Evolutionary conservation across 805 yeast genomes (phyloP).

Genomic region (Saccharomyces paradoxus): DNA sequence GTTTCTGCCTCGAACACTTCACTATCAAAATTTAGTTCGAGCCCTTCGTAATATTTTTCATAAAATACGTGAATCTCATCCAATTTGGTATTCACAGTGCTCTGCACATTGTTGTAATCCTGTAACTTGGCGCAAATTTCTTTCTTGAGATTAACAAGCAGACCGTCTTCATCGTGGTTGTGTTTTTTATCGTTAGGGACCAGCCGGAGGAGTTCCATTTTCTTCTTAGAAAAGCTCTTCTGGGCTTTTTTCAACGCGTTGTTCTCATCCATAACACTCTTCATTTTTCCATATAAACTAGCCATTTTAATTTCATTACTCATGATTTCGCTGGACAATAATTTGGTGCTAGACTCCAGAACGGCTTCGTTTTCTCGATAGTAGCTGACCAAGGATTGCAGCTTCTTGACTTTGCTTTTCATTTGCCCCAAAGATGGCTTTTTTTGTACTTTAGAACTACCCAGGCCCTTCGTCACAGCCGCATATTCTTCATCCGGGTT

Average conservation of each 20-base stretch:
- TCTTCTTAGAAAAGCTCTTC: not conserved
- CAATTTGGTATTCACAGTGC: not conserved
- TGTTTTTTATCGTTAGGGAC: not conserved
- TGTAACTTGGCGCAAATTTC: not conserved
- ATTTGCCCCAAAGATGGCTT: not conserved
- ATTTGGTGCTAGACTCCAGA: not conserved
- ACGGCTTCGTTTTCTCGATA: not conserved
- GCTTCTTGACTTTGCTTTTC: not conserved
- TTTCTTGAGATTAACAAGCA: not conserved
- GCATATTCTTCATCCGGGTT: not conserved
- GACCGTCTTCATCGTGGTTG: not conserved
- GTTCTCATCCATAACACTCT: not conserved
- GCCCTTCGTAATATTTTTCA: not conserved
- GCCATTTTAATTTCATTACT: conserved; percentile 8
- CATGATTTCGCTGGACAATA: conserved; percentile 8
- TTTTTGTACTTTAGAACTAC: not conserved
- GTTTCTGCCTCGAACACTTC: not conserved
- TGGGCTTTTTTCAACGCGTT: not conserved
- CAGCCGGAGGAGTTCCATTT: not conserved
- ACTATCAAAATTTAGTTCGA: not conserved
- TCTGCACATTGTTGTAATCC: not conserved
- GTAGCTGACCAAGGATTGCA: not conserved
- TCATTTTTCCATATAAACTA: conserved; percentile 5
- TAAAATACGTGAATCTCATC: not conserved
- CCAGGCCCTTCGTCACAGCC: not conserved